Base-by-base conservation (phyloP, 495 filamentous ascomycete species). In the Aspergillus carlsbadensis region DNA sequence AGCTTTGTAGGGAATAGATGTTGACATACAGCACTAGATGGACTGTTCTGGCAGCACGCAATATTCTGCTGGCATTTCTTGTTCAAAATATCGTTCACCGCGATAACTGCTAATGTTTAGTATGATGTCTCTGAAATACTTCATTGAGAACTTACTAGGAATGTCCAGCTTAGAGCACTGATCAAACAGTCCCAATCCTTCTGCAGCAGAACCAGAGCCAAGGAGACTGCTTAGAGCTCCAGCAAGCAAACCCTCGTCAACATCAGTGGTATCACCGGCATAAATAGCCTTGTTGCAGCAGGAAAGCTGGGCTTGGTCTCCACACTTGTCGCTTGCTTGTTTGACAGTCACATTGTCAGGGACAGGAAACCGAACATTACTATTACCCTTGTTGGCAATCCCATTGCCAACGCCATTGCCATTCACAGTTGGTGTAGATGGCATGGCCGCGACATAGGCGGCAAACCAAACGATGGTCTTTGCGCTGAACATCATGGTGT, bases 21-120 rank as follows among this genome's bases (percentile, higher is more conserved):
- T n/a, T 37, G 35, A 59, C 75, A 65, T 51, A 75, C 71, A 49
- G 74, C 70, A 26, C 55, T 56, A 58, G 63, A 63, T 29, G 66
- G 65, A 54, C 71, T 72, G 65, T 70, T 64, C 71, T 79, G 76
- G 73, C 76, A 79, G 64, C 76, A 79, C 57, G 76, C 76, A 61
- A 74, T 73, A 64, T 71, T 75, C 70, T 76, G 73, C 70, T 77
- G 75, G 76, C 76, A 79, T 61, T 76, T 65, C 67, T 62, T 65
- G 64, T 77, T 67, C 58, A 78, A 49, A 21, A 79, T 40, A 46
- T 79, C 76, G 41, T 66, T 40, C 18, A 78, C 57, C 21, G 68
- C 66, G 29, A 65, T 54, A 50, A 65, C 58, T 51, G 59, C 49
- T 55, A 68, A 52, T 58, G 56, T 24, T 10, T 35, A 36, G 1